A percentile compares a stretch with the other conserved stretches of the same genome.
These are phyloP conservation scores for Tolypocladium pustulatum DNA, from an alignment of 2,329 filamentous ascomycete species.

Conservation along the genomic window DNA sequence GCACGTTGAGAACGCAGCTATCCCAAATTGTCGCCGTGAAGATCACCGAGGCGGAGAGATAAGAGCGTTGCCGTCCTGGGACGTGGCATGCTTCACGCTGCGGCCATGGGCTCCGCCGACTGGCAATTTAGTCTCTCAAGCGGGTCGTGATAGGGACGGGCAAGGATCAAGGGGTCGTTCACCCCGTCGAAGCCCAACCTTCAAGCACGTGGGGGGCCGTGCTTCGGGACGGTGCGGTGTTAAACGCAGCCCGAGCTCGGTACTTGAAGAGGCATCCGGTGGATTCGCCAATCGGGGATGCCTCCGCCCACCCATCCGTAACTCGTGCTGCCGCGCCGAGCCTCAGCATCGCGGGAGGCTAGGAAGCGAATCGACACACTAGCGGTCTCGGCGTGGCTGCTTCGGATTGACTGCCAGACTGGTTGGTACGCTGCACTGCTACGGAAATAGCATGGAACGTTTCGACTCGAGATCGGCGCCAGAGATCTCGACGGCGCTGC, in stretches of 20 bases:
- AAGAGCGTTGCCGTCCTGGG: background rate
- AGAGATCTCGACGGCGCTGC: background rate
- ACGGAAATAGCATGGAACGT: background rate
- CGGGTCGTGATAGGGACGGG: background rate
- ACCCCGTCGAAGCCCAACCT: background rate
- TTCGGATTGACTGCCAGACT: background rate
- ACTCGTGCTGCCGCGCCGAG: too few relatives aligned
- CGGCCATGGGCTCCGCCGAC: background rate
- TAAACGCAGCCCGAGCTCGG: background rate
- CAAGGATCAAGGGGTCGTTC: background rate
- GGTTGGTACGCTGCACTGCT: background rate
- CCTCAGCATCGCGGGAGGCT: background rate
- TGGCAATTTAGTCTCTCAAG: background rate
- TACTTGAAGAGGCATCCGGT: background rate
- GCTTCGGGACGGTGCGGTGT: background rate
- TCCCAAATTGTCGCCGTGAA: background rate
- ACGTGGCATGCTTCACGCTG: slow-evolving; percentile 1
- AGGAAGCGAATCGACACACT: background rate
- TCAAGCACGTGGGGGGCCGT: background rate
- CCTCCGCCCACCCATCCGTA: background rate
- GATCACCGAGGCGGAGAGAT: background rate
- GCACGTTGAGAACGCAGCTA: background rate
- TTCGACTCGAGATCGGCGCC: background rate
- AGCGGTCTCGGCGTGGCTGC: background rate
- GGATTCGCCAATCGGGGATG: background rate